Percentiles rank a stretch among this genome's conserved stretches.
Evolutionary conservation across 495 filamentous ascomycete species (phyloP).

Genomic region (Penicillium paradoxum): DNA sequence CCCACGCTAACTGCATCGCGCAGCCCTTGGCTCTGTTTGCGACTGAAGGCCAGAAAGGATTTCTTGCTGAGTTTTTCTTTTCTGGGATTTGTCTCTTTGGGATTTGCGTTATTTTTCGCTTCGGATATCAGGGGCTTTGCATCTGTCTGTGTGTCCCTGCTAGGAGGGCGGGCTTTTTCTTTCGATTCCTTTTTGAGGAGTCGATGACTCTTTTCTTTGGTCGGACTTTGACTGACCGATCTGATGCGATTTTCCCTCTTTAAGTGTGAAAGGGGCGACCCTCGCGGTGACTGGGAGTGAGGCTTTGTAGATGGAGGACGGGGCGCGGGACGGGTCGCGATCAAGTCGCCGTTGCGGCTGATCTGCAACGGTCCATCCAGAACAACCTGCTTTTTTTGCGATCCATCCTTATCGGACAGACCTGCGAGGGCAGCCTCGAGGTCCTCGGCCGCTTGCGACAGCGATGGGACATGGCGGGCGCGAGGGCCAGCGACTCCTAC

Average conservation of each 20-base stretch:
- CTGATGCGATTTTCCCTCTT: neutral
- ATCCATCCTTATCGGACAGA: conserved; percentile 11
- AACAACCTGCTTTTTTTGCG: conserved; percentile 16
- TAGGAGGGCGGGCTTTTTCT: neutral
- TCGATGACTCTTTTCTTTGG: neutral
- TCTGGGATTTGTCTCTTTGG: neutral
- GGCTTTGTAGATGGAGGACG: conserved; percentile 27
- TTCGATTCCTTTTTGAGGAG: neutral
- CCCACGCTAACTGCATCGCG: conserved; percentile 1
- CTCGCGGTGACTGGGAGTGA: conserved; percentile 11
- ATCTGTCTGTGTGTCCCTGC: neutral
- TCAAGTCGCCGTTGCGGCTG: conserved; percentile 35
- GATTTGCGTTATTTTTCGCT: neutral
- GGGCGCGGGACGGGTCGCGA: conserved; percentile 35
- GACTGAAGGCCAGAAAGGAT: conserved; percentile 1
- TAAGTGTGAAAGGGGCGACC: neutral
- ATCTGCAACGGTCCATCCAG: conserved; percentile 33
- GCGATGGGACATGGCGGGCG: conserved; percentile 18
- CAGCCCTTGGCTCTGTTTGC: conserved; percentile 1
- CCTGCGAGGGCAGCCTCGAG: conserved; percentile 28
- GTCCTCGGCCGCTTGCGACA: conserved; percentile 33
- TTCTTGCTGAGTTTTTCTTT: conserved; percentile 3
- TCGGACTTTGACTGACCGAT: neutral
- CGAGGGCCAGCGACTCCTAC: conserved; percentile 1
- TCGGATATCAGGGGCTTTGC: neutral